Conservation (phyloP, 805 yeast genomes). For the Zygotorulaspora chibaensis region DNA sequence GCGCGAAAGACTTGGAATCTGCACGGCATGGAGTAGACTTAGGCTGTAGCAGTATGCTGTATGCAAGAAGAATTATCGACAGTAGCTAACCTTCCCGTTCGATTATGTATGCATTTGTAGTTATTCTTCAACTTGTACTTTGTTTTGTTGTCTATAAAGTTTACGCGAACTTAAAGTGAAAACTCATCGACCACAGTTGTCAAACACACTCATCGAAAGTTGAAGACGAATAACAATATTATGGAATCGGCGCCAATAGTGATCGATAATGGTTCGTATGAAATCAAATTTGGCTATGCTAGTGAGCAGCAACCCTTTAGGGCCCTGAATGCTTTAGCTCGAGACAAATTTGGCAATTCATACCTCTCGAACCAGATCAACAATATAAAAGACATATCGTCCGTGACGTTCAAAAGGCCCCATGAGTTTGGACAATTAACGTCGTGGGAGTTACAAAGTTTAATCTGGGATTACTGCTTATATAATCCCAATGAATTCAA, state of each 20-base stretch:
- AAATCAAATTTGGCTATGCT: slow-evolving; percentile 61
- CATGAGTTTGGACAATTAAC: slow-evolving; percentile 82
- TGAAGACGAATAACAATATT: not conserved
- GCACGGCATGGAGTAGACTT: too few relatives aligned
- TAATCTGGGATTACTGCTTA: slow-evolving; percentile 83
- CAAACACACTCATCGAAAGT: not conserved
- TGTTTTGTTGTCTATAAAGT: not conserved
- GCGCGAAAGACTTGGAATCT: too few relatives aligned
- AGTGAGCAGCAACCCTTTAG: slow-evolving; percentile 40
- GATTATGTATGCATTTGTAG: too few relatives aligned
- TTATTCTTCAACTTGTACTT: too few relatives aligned
- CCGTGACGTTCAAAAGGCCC: slow-evolving; percentile 73
- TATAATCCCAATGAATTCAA: slow-evolving; percentile 41
- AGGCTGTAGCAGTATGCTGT: too few relatives aligned
- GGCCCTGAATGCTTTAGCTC: slow-evolving; percentile 65
- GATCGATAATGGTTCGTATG: slow-evolving; percentile 87
- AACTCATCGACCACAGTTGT: not conserved
- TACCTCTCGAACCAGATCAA: slow-evolving; percentile 69
- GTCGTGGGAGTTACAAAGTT: slow-evolving; percentile 87
- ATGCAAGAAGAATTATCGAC: too few relatives aligned
- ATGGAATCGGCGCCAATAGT: slow-evolving; percentile 42
- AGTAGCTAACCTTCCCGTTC: too few relatives aligned
- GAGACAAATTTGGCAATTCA: slow-evolving; percentile 69
- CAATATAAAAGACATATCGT: slow-evolving; percentile 66
- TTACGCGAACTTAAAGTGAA: not conserved